Conservation (phyloP, 225 moss, liverwort and hornwort species). For the Bryoerythrophyllum caledonicum region DNA sequence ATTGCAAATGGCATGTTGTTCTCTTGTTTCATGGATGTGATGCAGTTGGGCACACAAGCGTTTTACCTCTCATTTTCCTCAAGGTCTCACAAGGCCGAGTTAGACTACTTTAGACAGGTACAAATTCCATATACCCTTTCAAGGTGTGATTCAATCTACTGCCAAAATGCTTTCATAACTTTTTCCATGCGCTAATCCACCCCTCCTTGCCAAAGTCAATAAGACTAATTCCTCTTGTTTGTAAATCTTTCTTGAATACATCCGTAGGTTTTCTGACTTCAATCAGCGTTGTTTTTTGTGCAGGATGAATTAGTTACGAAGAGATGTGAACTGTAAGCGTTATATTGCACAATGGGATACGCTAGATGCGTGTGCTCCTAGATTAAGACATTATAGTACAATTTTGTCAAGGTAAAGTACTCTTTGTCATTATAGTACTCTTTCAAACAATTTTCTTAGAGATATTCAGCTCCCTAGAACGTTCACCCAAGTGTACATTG, state of each 20-base stretch:
- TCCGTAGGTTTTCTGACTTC: not conserved
- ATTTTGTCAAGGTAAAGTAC: constrained; percentile 21
- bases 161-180: not conserved
- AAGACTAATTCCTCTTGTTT: not conserved
- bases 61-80: constrained; percentile 39
- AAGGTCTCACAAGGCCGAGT: constrained; percentile 21
- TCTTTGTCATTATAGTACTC: too few species aligned
- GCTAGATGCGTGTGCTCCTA: constrained; percentile 6
- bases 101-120: constrained; percentile 34
- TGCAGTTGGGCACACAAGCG: constrained; percentile 42
- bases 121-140: not conserved
- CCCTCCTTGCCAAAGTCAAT: not conserved
- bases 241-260: not conserved
- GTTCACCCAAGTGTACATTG: constrained; percentile 23
- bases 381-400: constrained; percentile 15
- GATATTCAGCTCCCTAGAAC: constrained; percentile 9
- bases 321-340: not conserved
- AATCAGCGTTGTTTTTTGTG: not conserved
- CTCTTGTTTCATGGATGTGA: constrained; percentile 49
- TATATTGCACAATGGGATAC: not conserved
- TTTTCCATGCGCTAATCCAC: not conserved
- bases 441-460: constrained; percentile 8
- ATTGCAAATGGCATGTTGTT: constrained; percentile 50
- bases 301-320: constrained; percentile 12
- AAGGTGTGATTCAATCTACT: not conserved